Evolutionary conservation across 2,329 filamentous ascomycete genomes (phyloP).

Genomic region (Stemphylium lycopersici): DNA sequence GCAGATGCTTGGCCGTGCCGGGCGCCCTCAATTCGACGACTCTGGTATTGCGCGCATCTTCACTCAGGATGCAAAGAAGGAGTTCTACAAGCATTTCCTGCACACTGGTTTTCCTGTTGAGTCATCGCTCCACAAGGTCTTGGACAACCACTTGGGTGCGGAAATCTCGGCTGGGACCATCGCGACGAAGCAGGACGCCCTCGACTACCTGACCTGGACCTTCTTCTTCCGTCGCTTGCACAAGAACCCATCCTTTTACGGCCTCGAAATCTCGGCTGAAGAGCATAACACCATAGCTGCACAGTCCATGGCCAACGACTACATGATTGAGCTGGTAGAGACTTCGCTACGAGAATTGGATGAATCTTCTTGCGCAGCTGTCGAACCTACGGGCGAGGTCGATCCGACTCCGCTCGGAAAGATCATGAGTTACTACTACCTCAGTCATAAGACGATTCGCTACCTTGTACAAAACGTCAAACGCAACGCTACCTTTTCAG

Average conservation of each 20-base stretch:
- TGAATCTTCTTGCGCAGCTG: conserved; percentile 80
- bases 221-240: conserved; percentile 98
- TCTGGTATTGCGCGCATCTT: conserved; percentile 97
- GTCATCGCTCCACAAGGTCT: conserved; percentile 91
- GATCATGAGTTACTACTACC: conserved; percentile 99
- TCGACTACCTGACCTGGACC: conserved; percentile 98
- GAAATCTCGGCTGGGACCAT: conserved; percentile 95
- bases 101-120: conserved; percentile 98
- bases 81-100: conserved; percentile 99
- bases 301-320: conserved; percentile 87
- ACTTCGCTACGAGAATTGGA: conserved; percentile 82
- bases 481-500: conserved; percentile 74
- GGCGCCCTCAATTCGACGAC: conserved; percentile 93
- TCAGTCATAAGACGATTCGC: conserved; percentile 90
- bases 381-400: conserved; percentile 86
- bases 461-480: conserved; percentile 80
- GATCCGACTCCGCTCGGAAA: conserved; percentile 91
- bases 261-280: conserved; percentile 88
- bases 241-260: conserved; percentile 98
- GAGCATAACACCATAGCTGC: conserved; percentile 88
- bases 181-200: conserved; percentile 90
- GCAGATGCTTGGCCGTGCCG: conserved; percentile 96
- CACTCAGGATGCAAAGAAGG: conserved; percentile 96
- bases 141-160: conserved; percentile 95
- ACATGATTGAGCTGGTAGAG: conserved; percentile 91